Evolutionary conservation across 495 filamentous ascomycete species (phyloP), one percentile per base, ranked within the genome.

Genomic region (Amphirosellinia nigrospora): DNA sequence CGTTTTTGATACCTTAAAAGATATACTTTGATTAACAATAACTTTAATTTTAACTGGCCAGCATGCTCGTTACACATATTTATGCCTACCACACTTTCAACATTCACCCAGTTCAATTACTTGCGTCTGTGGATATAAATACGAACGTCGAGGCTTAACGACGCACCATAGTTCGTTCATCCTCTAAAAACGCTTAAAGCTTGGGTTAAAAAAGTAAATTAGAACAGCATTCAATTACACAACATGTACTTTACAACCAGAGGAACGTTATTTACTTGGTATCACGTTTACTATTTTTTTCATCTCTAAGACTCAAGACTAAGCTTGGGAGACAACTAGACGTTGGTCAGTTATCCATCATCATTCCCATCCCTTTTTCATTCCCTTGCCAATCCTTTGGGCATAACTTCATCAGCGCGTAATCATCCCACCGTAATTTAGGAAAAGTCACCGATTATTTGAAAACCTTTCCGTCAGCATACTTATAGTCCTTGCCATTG

Each of bases 381-480:
- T 48, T 53, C 68, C 60, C 34, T 10, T 34, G 13, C 48, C 68
- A 62, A 56, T 36, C 50, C 60, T 34, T 45, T 64, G 48, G 59
- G 23, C 72, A 71, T 74, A 71, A 75, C 65, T 39, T 78, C 76
- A 64, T 78, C 72, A 75, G 60, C 68, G 70, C 74, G 50, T 79
- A 73, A 75, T 60, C 66, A 68, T 71, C 38, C 45, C 68, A 41
- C 65, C 59, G 45, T 61, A 46, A 70, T 70, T 55, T 38, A 70
- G 45, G 23, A 58, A 36, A 28, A 13, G n/a, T 61, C 52, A 59
- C 62, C 66, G 78, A 86, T 87, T 96, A 99, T 91, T 98, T 99
- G 91, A 98, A 98, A 80, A 97, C 93, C 88, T 99, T 97, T 77
- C 96, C 96, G 48, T 73, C 67, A 78, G 90, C 91, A 85, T 85